phyloP scores from a whole-genome alignment of 345 rosid genomes.

The Triadica sebifera region DNA sequence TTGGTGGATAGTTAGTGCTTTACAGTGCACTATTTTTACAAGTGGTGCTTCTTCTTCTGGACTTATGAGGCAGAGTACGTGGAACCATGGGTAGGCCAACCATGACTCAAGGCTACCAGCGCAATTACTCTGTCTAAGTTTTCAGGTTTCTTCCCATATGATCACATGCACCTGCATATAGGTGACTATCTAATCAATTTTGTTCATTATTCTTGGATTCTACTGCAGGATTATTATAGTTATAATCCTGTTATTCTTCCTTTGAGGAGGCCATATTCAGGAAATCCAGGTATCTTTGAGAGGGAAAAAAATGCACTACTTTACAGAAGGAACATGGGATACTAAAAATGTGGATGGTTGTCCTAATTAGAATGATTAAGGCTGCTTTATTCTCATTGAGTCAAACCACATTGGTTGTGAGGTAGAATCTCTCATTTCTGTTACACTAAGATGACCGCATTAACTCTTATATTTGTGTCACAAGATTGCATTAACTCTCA shows the following conservation, averaged over 20 bases:
- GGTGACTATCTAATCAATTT: neutral
- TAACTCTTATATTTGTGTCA: neutral
- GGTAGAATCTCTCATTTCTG: neutral
- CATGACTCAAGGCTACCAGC: constrained; percentile 4
- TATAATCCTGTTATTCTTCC: constrained; percentile 79
- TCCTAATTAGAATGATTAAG: neutral
- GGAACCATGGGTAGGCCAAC: constrained; percentile 84
- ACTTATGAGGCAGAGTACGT: constrained; percentile 46
- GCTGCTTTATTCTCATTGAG: neutral
- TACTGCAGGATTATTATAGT: constrained; percentile 66
- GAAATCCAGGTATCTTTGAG: constrained; percentile 65
- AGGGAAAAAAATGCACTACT: neutral
- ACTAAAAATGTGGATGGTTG: neutral
- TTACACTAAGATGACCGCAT: neutral
- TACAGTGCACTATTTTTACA: constrained; percentile 25
- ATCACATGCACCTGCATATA: neutral
- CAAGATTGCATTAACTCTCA: constrained; percentile 12
- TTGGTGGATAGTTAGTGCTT: constrained; percentile 10
- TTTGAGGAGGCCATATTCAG: constrained; percentile 68
- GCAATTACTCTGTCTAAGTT: neutral
- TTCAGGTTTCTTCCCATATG: neutral
- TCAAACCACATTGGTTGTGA: neutral
- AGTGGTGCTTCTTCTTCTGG: constrained; percentile 36
- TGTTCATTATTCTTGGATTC: constrained; percentile 1
- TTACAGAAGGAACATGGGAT: constrained; percentile 17